A percentile compares a stretch with the other conserved stretches of the same genome.
Conservation (phyloP, 495 filamentous ascomycete species). For the Saxophila tyrrhenica region DNA sequence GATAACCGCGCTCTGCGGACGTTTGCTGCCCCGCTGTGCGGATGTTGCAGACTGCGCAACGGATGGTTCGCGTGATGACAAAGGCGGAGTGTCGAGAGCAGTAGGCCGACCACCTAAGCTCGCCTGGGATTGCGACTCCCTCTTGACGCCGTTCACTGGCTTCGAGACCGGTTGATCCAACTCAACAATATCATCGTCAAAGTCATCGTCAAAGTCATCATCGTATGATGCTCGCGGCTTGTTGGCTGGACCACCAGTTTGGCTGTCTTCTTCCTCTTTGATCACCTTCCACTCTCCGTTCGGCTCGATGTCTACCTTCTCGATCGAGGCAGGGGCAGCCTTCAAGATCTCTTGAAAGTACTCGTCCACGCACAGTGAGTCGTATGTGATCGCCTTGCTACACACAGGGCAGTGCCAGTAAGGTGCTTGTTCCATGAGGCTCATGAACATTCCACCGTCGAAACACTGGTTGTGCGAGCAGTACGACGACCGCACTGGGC, state of each 20-base stretch:
- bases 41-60: constrained; percentile 33
- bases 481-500: constrained; percentile 64
- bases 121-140: constrained; percentile 18
- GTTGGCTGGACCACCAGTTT: constrained; percentile 14
- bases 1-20: constrained; percentile 54
- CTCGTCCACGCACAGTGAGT: constrained; percentile 73
- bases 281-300: constrained; percentile 59
- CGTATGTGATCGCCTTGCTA: constrained; percentile 69
- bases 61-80: constrained; percentile 45
- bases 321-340: constrained; percentile 52
- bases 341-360: constrained; percentile 82
- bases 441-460: constrained; percentile 85
- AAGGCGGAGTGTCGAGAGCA: constrained; percentile 37
- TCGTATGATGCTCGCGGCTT: constrained; percentile 28
- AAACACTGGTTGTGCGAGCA: constrained; percentile 94
- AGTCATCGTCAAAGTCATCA: constrained; percentile 51
- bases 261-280: constrained; percentile 28
- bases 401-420: constrained; percentile 93
- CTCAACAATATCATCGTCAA: constrained; percentile 53
- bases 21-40: constrained; percentile 41
- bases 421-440: constrained; percentile 88
- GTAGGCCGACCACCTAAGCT: constrained; percentile 8
- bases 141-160: constrained; percentile 31
- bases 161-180: constrained; percentile 43
- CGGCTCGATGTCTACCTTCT: constrained; percentile 85